Evolutionary conservation across 768 basidiomycete genomes (phyloP).

Genomic region (Termitomyces sp.): DNA sequence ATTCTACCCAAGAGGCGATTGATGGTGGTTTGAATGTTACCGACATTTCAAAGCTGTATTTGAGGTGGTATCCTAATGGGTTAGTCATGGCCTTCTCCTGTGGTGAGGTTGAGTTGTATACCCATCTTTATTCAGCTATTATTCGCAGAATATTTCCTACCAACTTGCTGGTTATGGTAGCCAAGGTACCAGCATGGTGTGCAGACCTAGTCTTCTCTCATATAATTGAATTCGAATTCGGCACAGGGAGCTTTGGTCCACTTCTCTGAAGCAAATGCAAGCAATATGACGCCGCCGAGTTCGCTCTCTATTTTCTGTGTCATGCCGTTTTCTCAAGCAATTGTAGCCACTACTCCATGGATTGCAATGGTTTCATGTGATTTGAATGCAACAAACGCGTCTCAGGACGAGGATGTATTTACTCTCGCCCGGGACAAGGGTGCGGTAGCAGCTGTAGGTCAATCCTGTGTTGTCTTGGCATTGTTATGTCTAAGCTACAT

Average conservation of each 20-base stretch:
- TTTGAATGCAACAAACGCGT: constrained; percentile 61
- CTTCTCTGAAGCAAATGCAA: constrained; percentile 62
- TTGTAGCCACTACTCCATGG: constrained; percentile 74
- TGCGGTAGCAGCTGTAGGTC: constrained; percentile 70
- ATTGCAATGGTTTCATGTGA: constrained; percentile 88
- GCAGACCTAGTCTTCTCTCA: background rate
- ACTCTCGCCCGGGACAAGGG: constrained; percentile 75
- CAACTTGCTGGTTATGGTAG: constrained; percentile 49
- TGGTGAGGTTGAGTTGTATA: background rate
- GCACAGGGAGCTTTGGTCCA: constrained; percentile 76
- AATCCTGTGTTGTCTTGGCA: background rate
- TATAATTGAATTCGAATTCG: background rate
- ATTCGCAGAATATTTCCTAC: constrained; percentile 51
- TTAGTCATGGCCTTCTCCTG: constrained; percentile 16
- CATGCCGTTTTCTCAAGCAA: background rate
- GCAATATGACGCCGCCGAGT: constrained; percentile 45
- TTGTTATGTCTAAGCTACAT: background rate
- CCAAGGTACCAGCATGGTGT: constrained; percentile 51
- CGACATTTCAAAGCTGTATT: constrained; percentile 50
- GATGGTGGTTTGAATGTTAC: constrained; percentile 43
- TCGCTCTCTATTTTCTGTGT: constrained; percentile 13
- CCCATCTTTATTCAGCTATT: constrained; percentile 30
- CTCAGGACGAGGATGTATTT: constrained; percentile 67
- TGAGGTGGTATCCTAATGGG: constrained; percentile 60
- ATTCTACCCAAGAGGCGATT: constrained; percentile 45